Evolutionary conservation across 2,329 filamentous ascomycete genomes (phyloP).

Genomic region (Nothophaeocryptopus gaeumannii): DNA sequence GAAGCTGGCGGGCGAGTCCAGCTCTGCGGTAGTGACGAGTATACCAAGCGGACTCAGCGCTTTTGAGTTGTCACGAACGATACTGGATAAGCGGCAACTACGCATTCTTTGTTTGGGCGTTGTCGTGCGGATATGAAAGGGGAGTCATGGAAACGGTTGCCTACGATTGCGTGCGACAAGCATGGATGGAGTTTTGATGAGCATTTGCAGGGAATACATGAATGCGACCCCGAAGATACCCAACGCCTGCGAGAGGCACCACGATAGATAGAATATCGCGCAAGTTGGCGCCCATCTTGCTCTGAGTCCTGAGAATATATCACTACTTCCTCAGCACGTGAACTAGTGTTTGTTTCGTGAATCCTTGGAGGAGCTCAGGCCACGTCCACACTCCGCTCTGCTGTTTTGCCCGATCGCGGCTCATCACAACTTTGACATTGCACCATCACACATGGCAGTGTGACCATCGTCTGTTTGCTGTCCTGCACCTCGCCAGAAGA

Average conservation of each 20-base stretch:
- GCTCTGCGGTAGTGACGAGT: conserved; percentile 7
- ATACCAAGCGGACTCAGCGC: conserved; percentile 63
- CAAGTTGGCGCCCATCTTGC: neutral
- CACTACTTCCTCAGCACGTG: neutral
- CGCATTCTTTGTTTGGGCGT: conserved; percentile 88
- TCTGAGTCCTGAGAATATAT: neutral
- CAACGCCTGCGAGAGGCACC: neutral
- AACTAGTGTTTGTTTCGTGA: neutral
- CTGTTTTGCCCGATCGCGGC: neutral
- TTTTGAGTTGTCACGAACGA: conserved; percentile 78
- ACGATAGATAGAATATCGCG: neutral
- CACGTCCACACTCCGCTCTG: neutral
- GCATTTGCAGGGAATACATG: conserved; percentile 4
- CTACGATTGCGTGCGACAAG: no score
- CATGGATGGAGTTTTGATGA: conserved; percentile 4
- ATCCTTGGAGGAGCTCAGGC: neutral
- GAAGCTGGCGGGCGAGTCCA: conserved; percentile 47
- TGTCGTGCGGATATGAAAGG: conserved; percentile 54
- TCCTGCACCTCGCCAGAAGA: neutral
- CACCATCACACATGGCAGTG: no score
- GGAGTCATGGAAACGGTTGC: no score
- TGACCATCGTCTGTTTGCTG: neutral
- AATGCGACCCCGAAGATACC: neutral
- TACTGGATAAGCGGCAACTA: conserved; percentile 83
- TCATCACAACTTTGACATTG: neutral